Evolutionary conservation across 768 basidiomycete genomes (phyloP), one percentile per base, ranked within the genome.

Genomic region (Mycena rosella): DNA sequence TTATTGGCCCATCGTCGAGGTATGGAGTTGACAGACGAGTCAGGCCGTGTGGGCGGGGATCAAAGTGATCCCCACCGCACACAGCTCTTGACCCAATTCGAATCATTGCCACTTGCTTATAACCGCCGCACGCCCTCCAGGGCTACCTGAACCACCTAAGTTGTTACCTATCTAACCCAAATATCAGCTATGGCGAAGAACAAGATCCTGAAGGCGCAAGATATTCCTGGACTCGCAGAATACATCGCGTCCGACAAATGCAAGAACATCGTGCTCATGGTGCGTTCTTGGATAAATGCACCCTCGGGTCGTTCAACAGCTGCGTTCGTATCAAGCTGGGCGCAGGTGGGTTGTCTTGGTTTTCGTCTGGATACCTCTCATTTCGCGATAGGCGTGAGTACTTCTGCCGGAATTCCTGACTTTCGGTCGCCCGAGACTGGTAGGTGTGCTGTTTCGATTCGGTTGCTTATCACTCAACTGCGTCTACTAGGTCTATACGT

Each of bases 341-440:
- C 45, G 91, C 91, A 66, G 91, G 91, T 91, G 72, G 71, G 85
- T 53, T 51, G 38, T 4, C 42, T 30, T 30, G 45, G 22, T 13
- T 5, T 34, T 4, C n/a, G 14, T 29, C 45, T 38, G 30, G 20
- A 58, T 45, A 32, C 22, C 49, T 27, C 20, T 15, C 36, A 51
- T 67, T 56, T 32, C 40, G 20, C 20, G 24, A 7, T 68, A 90
- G 92, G 93, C 20, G 85, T 94, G 53, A 92, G 90, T 68, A 94
- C 93, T 8, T 85, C 91, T 30, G 93, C 93, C 60, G 93, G 93
- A 8, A 95, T 95, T 29, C 96, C 96, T 15, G 95, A 98, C 78
- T 98, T 96, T 77, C 83, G 96, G 67, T 93, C 92, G 13, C 93
- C 94, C 0, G 87, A 89, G 26, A 96, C 95, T 38, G 96, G 95